These are phyloP conservation scores for Linnemannia zychae DNA, from an alignment of 192 early-diverging fungal species.

Conservation along the genomic window DNA sequence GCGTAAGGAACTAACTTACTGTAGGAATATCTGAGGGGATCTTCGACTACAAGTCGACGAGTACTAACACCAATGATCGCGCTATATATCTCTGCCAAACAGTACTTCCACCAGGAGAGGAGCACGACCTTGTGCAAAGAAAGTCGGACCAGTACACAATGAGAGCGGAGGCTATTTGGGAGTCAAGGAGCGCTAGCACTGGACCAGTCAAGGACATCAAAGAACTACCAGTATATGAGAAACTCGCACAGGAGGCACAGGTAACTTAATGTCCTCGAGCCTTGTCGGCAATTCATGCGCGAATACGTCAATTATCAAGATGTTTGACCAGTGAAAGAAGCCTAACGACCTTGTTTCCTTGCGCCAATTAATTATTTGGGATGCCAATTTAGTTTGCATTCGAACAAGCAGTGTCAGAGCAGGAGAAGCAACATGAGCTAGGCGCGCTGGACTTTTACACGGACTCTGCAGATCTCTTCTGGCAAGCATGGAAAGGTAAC, in stretches of 20 bases:
- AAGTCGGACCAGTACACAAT: constrained; percentile 34
- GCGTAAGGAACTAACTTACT: constrained; percentile 1
- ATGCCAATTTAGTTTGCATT: constrained; percentile 49
- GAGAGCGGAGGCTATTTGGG: constrained; percentile 45
- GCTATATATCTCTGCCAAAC: background rate
- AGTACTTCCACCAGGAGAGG: constrained; percentile 39
- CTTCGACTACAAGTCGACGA: background rate
- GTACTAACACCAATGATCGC: background rate
- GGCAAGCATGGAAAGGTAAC: constrained; percentile 65
- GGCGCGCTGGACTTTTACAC: constrained; percentile 66
- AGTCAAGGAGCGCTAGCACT: constrained; percentile 42
- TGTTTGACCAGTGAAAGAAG: background rate
- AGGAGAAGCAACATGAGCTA: constrained; percentile 56
- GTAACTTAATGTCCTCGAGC: background rate
- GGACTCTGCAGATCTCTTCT: constrained; percentile 62
- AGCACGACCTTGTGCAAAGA: constrained; percentile 26
- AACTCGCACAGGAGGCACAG: constrained; percentile 49
- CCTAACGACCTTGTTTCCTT: background rate
- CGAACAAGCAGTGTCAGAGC: constrained; percentile 40
- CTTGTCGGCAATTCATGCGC: background rate
- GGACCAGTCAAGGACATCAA: constrained; percentile 37
- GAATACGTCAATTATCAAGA: background rate
- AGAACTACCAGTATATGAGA: constrained; percentile 34
- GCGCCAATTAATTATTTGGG: background rate
- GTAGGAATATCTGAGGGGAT: background rate